phyloP scores from a whole-genome alignment of 2,329 filamentous ascomycete genomes.

The Talaromyces sp. region DNA sequence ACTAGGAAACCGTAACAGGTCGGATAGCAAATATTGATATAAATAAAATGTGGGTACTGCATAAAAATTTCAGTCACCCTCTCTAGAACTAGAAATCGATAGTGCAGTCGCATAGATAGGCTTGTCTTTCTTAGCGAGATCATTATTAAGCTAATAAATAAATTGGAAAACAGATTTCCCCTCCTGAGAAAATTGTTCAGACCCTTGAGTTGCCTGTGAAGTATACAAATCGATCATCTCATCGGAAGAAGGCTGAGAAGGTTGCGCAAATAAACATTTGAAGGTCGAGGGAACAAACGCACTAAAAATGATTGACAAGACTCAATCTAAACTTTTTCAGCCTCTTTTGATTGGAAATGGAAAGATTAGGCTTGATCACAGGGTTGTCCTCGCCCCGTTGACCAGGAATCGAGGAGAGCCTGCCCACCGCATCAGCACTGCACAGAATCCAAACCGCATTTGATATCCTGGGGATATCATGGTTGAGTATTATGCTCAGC shows the following conservation, averaged over 20 bases:
- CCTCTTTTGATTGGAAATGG: constrained; percentile 48
- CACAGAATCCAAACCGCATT: constrained; percentile 48
- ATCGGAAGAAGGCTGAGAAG: neutral
- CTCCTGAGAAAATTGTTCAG: neutral
- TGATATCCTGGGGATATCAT: constrained; percentile 48
- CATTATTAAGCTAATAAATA: neutral
- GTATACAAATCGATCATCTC: neutral
- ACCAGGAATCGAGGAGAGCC: constrained; percentile 54
- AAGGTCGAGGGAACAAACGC: no score
- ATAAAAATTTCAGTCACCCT: no score
- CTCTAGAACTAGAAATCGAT: no score
- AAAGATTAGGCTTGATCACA: constrained; percentile 49
- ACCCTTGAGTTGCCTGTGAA: neutral
- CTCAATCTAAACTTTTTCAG: constrained; percentile 40
- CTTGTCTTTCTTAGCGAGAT: no score
- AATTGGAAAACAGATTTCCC: neutral
- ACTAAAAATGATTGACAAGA: constrained; percentile 14
- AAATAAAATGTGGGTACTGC: no score
- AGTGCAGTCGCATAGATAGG: no score
- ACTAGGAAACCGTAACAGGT: no score
- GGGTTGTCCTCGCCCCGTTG: constrained; percentile 52
- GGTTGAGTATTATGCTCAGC: constrained; percentile 41
- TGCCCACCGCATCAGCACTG: constrained; percentile 39
- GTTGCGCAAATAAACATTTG: neutral
- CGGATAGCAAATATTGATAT: no score